Percentiles rank a stretch among this genome's conserved stretches.
phyloP scores from a whole-genome alignment of 2,329 filamentous ascomycete species.

The Uncinocarpus reesii region DNA sequence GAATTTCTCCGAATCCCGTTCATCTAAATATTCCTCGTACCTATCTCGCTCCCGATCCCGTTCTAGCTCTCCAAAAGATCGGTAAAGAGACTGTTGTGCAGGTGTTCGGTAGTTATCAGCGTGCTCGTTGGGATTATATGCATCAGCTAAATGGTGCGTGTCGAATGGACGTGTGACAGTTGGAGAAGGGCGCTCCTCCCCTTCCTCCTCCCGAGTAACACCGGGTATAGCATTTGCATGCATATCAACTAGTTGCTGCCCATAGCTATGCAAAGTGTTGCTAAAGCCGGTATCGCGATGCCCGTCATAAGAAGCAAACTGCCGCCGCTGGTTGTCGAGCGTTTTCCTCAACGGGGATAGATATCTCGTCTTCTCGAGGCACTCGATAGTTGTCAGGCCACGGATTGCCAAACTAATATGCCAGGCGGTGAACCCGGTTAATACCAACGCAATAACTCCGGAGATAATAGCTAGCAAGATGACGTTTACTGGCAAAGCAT shows the following conservation, averaged over 20 bases:
- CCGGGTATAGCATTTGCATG: constrained; percentile 73
- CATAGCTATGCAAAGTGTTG: constrained; percentile 47
- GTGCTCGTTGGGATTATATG: constrained; percentile 17
- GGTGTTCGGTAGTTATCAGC: constrained; percentile 28
- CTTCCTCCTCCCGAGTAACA: constrained; percentile 70
- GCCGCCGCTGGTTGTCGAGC: constrained; percentile 52
- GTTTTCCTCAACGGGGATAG: constrained; percentile 65
- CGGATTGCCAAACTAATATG: constrained; percentile 70
- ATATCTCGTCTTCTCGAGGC: constrained; percentile 89
- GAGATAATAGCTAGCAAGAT: constrained; percentile 77
- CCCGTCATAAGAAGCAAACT: constrained; percentile 27
- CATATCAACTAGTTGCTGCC: constrained; percentile 68
- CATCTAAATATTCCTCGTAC: constrained; percentile 75
- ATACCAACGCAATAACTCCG: constrained; percentile 81
- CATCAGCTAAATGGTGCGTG: neutral
- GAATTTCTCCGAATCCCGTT: constrained; percentile 75
- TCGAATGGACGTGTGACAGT: constrained; percentile 19
- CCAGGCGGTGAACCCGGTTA: constrained; percentile 84
- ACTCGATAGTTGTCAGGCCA: constrained; percentile 91
- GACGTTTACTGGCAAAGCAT: constrained; percentile 77
- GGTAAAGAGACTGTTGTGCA: constrained; percentile 37
- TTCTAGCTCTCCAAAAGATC: constrained; percentile 49
- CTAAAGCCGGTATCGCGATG: constrained; percentile 28
- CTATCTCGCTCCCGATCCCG: constrained; percentile 54
- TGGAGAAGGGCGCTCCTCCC: constrained; percentile 49